phyloP scores from a whole-genome alignment of 495 filamentous ascomycete genomes.

The Penicillium crystallinum region DNA sequence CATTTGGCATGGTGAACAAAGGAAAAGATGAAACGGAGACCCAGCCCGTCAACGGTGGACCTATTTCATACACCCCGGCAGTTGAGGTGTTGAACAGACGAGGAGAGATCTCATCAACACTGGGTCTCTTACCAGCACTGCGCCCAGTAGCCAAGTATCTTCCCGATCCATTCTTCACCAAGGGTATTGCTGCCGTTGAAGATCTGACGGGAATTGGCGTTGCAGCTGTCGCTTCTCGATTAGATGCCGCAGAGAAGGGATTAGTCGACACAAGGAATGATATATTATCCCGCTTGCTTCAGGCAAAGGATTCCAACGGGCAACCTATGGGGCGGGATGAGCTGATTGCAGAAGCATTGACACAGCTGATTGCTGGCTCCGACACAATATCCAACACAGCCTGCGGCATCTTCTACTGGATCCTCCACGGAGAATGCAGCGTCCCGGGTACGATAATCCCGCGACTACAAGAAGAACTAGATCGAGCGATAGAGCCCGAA shows the following conservation, averaged over 20 bases:
- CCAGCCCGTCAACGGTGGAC: constrained; percentile 18
- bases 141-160: constrained; percentile 35
- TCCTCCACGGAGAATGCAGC: constrained; percentile 36
- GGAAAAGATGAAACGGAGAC: constrained; percentile 47
- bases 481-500: constrained; percentile 48
- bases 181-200: constrained; percentile 33
- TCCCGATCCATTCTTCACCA: constrained; percentile 37
- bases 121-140: constrained; percentile 31
- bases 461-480: constrained; percentile 64
- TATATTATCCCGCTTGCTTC: constrained; percentile 68
- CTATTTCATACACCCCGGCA: constrained; percentile 29
- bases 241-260: constrained; percentile 48
- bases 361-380: constrained; percentile 74
- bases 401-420: constrained; percentile 70
- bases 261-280: constrained; percentile 50
- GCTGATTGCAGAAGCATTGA: constrained; percentile 72
- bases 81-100: constrained; percentile 36
- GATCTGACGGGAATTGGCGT: constrained; percentile 52
- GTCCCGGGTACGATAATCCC: constrained; percentile 54
- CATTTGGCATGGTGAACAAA: constrained; percentile 38
- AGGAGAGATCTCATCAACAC: constrained; percentile 34
- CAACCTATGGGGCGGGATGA: constrained; percentile 61
- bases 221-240: constrained; percentile 62
- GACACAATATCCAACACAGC: constrained; percentile 77
- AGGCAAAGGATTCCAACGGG: constrained; percentile 71